These are phyloP conservation scores for Pulveroboletus sp. DNA, from an alignment of 768 basidiomycete species.

Conservation along the genomic window DNA sequence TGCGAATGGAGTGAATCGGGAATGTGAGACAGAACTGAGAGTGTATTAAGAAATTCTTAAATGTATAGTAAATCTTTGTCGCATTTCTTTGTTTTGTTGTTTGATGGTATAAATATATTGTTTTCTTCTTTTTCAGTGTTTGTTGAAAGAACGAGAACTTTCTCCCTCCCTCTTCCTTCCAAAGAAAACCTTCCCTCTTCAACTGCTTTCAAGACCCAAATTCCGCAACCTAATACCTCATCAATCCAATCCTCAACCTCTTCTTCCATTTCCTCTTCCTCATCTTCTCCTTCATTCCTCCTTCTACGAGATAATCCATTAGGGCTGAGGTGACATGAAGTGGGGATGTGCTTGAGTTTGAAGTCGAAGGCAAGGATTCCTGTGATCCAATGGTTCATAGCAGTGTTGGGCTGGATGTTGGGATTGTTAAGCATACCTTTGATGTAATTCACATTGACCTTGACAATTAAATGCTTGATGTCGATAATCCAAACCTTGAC, in stretches of 20 bases:
- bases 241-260: constrained; percentile 20
- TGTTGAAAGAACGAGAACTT: neutral
- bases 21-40: neutral
- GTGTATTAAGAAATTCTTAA: neutral
- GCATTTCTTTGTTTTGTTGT: neutral
- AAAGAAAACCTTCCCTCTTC: neutral
- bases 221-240: constrained; percentile 7
- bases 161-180: neutral
- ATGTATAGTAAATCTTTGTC: neutral
- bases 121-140: neutral
- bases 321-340: neutral
- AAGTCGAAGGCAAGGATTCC: neutral
- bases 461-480: constrained; percentile 29
- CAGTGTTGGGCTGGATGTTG: neutral
- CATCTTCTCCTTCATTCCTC: neutral
- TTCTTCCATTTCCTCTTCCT: neutral
- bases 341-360: neutral
- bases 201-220: neutral
- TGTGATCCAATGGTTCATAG: neutral
- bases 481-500: constrained; percentile 30
- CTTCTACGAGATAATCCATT: neutral
- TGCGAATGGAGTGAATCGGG: neutral
- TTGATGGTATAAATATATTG: neutral
- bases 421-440: neutral
- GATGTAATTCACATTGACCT: neutral